phyloP scores from a whole-genome alignment of 2,329 filamentous ascomycete genomes.

The Clonostachys sp. region DNA sequence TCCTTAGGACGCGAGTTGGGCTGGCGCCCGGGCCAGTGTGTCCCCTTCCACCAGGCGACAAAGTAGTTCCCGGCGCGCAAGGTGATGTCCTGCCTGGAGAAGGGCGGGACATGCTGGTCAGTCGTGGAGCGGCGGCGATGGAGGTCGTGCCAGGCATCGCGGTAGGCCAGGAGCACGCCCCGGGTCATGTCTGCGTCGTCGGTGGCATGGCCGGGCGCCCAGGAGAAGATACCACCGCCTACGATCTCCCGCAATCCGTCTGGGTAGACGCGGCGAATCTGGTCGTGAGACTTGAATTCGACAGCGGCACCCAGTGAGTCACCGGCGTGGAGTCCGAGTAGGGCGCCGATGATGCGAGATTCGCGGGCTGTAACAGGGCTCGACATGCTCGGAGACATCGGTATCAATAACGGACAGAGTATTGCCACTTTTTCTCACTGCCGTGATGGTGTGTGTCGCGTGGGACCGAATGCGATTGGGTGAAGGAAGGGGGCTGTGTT shows the following conservation, averaged over 20 bases:
- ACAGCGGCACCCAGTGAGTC: conserved; percentile 40
- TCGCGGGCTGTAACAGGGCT: too few relatives aligned
- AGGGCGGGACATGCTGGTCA: background rate
- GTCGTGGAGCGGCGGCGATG: background rate
- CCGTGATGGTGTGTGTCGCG: too few relatives aligned
- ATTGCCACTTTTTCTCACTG: too few relatives aligned
- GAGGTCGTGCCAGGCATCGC: conserved; percentile 8
- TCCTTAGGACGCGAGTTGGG: conserved; percentile 31
- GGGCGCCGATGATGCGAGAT: conserved; percentile 31
- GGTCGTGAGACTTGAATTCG: conserved; percentile 30
- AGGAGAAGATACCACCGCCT: conserved; percentile 36
- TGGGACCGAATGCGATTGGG: too few relatives aligned
- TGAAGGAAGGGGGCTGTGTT: too few relatives aligned
- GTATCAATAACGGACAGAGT: too few relatives aligned
- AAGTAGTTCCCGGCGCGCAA: conserved; percentile 28
- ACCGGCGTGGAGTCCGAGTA: conserved; percentile 41
- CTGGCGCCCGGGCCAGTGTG: conserved; percentile 41
- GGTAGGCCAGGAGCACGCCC: conserved; percentile 37
- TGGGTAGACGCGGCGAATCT: conserved; percentile 25
- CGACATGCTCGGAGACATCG: too few relatives aligned
- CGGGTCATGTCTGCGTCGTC: conserved; percentile 44
- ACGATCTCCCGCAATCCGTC: conserved; percentile 31
- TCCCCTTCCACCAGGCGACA: conserved; percentile 30
- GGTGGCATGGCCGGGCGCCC: conserved; percentile 36
- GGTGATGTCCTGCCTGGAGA: background rate